A percentile compares a stretch with the other conserved stretches of the same genome.
Conservation (phyloP, 441 rosid genomes). For the Pelargonium myrrhifolium region DNA sequence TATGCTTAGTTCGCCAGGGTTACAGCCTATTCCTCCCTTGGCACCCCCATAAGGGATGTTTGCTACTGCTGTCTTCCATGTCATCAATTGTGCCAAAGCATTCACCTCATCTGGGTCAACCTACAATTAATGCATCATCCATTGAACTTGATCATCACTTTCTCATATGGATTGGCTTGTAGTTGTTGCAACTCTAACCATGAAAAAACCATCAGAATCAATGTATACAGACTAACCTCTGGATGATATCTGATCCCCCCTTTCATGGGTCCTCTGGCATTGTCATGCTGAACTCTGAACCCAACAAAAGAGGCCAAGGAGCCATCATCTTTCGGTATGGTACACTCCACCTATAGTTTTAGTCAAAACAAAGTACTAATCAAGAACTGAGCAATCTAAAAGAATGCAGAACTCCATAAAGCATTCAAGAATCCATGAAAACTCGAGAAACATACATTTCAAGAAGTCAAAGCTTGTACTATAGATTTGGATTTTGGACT, state of each 20-base stretch:
- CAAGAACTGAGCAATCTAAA: not conserved
- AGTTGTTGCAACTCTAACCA: not conserved
- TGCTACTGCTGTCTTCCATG: constrained; percentile 97
- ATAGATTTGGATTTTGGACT: not conserved
- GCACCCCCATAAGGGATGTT: constrained; percentile 98
- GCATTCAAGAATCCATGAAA: constrained; percentile 9
- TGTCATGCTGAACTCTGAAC: constrained; percentile 28
- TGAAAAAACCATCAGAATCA: not conserved
- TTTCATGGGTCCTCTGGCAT: constrained; percentile 31
- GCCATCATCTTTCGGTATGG: constrained; percentile 29
- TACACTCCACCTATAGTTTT: constrained; percentile 23
- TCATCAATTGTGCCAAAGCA: constrained; percentile 96
- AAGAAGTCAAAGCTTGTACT: not conserved
- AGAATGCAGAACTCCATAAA: not conserved
- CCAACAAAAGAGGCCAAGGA: constrained; percentile 22
- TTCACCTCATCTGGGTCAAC: constrained; percentile 98
- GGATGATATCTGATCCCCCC: constrained; percentile 29
- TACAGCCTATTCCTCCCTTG: constrained; percentile 94
- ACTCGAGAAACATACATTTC: not conserved
- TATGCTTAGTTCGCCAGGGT: constrained; percentile 53
- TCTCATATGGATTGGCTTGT: not conserved
- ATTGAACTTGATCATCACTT: not conserved
- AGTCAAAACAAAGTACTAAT: not conserved
- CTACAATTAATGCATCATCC: constrained; percentile 25
- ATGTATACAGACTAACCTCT: constrained; percentile 14